Base-by-base conservation (phyloP, 495 filamentous ascomycete species). In the Amphirosellinia nigrospora region DNA sequence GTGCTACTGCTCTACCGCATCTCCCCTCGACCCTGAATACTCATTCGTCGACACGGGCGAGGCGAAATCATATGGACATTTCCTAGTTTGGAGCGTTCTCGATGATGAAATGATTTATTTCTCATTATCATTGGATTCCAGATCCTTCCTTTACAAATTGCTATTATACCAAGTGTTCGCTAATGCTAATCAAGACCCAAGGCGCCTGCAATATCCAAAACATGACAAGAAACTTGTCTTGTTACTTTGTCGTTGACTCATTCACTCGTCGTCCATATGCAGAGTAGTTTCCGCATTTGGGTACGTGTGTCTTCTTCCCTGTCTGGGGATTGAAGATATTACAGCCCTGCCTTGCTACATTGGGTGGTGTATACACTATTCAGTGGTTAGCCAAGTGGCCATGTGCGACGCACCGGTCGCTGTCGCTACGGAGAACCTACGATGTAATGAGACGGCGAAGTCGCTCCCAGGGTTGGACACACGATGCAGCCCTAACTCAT, bases 311-410 rank as follows among this genome's bases (percentile, higher is more conserved):
- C 65, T 89, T 87, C 79, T 90, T 88, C 11, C 94, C 92, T 2
- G 93, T 96, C 62, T 84, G 80, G 45, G 85, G 83, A 74, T 93
- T 86, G 79, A 91, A 97, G 73, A 92, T 86, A 69, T 89, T 83
- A 75, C 91, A 94, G 2, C 93, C 93, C 67, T 89, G 82, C 46
- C 82, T 88, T 16, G 91, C 91, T 4, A 94, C 93, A 74, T 96
- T 95, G 7, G 94, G 94, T 52, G 94, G 94, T 1, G 94, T 96
- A 75, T 97, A 97, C 53, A 97, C 91, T 93, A 68, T 43, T 10
- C 16, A 21, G 43, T 23, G 30, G 39, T 76, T 21, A 82, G 74
- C 74, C 74, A 73, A 63, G 71, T 73, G 71, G 72, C 64, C 65
- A 61, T 13, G n/a, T n/a, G 15, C 8, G 23, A 52, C 43, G 32